Base-by-base conservation (phyloP, 2,329 filamentous ascomycete species). In the Cadophora gregata region DNA sequence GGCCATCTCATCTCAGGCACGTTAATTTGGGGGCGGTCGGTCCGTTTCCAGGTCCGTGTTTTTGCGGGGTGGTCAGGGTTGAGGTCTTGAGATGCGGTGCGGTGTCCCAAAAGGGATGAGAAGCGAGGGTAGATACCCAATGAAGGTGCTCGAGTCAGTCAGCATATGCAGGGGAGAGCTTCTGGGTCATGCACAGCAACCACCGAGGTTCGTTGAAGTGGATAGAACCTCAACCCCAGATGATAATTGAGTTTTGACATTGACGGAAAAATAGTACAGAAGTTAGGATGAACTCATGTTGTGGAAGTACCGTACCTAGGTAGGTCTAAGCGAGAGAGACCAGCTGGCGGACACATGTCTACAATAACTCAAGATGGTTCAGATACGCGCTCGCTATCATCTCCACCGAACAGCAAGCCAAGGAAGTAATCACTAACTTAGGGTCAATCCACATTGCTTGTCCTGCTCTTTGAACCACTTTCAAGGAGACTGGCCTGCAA, bases 51-150 rank as follows among this genome's bases (percentile, higher is more conserved):
- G 24, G 29, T 31, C 47, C 36, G 38, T 56, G 38, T 58, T 33
- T 42, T 55, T 24, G 55, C 62, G 55, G 45, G 45, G 62, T 53
- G 50, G 62, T 6, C 42, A 47, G 42, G 42, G 42, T 47, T 47
- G 42, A 47, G 42, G 42, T 48, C 24, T 27, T 42, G 55, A 38
- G 3, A 38, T 36, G 10, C 33, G 33, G 21, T 53, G 62, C 62
- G 62, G 55, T 64, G 62, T 59, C 45, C 62, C 27, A 64, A 59
- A 50, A 33, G 47, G 48, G 62, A 53, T 51, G 21, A 31, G 24
- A n/a, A 47, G 45, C 45, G 38, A 31, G 38, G 36, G n/a, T 24
- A 36, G 16, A 8, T 19, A 14, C n/a, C 38, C 38, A 50, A 60
- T 60, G 25, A 47, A 36, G 29, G 0, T 25, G 55, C 33, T 42